Evolutionary conservation across 2,329 filamentous ascomycete genomes (phyloP), one percentile per base, ranked within the genome.

Genomic region (Parastagonospora nodorum): DNA sequence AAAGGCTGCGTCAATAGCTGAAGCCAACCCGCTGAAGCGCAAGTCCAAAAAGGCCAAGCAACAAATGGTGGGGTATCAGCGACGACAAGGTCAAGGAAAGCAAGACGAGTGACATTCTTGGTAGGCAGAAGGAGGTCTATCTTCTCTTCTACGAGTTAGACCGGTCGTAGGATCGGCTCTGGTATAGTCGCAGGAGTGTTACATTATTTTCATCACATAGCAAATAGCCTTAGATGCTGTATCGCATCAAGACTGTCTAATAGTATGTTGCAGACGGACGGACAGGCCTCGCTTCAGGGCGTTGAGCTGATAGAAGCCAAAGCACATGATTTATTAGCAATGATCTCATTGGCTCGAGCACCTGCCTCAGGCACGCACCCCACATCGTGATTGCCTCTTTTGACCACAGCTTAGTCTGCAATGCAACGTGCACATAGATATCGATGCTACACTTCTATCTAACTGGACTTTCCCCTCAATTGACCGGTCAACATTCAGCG

Each of bases 1-100:
- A 40, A 63, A 58, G 16, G 62, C 68, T 1, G 58, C 69, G 2
- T 67, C 67, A 0, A 80, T 86, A 7, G 81, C 82, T 0, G 82
- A 72, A 5, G 51, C 43, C 1, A 64, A 62, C 15, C 63, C 64
- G 3, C 45, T 80, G 31, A 83, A 78, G 57, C 86, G 84, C 61
- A 84, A 82, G 53, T 53, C 63, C 11, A 84, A 82, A 60, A 86
- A 84, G 66, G 74, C 78, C 78, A 10, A 83, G 82, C 38, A 88
- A 95, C 67, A 86, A 88, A 35, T 99, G 94, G 94, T 99, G 94
- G 94, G 86, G 94, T 31, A 96, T 99, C 60, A 97, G 92, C 59
- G 94, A 99, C 71, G 94, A 99, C 60, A 96, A 95, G 75, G 85
- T 97, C 65, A 94, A 93, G 69, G 93, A 97, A 75, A 88, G 91